Base-by-base conservation (phyloP, 805 yeast genomes). In the Candida odintsovae region DNA sequence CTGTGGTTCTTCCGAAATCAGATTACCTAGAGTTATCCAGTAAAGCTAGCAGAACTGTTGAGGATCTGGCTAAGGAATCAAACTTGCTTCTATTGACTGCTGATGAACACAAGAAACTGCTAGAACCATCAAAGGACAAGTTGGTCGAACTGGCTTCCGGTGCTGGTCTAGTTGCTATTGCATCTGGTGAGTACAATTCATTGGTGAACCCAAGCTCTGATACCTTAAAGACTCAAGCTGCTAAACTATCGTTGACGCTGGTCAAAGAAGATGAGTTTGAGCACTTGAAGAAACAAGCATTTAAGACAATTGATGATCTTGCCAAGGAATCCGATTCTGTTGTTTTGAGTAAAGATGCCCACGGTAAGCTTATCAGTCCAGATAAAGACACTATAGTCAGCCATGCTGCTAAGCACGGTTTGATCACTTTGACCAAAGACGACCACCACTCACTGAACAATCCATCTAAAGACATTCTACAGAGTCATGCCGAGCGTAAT, bases 401-500 rank as follows among this genome's bases (percentile, higher is more conserved):
- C 1, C 43, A 44, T 18, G 48, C 54, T 28, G 50, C 50, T 15
- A 45, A 31, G 13, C 37, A 29, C 26, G 53, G 51, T 8, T 19
- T 48, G 12, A 46, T 48, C 13, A 43, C 49, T 4, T n/a, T 50
- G 16, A 22, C 48, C 7, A 35, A 36, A 18, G 49, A 46, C 6
- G 50, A 49, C n/a, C 46, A 51, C 38, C 20, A 35, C 7, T n/a
- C 42, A 3, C 29, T 51, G 20, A 20, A 37, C 15, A 39, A 51
- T 10, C 70, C 69, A 13, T 43, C 61, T 1, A 42, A 26, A 16
- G 56, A 56, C 9, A 55, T 46, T 13, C 23, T 63, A 7, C 33
- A 48, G 11, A 52, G 44, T 10, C 56, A 52, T 42, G 67, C 68
- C 4, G 48, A 40, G 4, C 40, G 45, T 18, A 53, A 52, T 12